Percentiles rank a stretch among this genome's conserved stretches.
phyloP scores from a whole-genome alignment of 345 rosid genomes.

The Eucalyptus globulus region DNA sequence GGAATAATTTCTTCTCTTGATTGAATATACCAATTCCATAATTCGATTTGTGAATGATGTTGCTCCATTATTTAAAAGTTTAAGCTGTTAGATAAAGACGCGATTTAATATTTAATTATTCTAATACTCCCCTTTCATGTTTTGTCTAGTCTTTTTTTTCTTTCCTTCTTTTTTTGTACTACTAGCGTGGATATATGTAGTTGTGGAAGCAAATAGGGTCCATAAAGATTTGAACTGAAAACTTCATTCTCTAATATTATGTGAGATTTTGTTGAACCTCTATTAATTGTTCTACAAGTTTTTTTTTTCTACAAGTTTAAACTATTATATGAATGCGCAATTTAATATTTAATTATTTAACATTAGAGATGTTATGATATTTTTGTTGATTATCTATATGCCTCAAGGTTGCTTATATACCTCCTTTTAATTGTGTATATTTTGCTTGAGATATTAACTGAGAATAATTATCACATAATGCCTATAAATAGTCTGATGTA shows the following conservation, averaged over 20 bases:
- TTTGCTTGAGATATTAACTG: not conserved
- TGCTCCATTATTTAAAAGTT: no score
- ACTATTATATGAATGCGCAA: no score
- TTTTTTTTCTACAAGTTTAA: not conserved
- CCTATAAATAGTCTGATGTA: not conserved
- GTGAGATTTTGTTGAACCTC: rapidly evolving
- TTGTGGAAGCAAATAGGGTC: not conserved
- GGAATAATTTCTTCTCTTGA: not conserved
- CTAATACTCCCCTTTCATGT: no score
- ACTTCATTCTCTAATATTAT: rapidly evolving
- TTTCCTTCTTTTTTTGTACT: no score
- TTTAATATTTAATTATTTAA: no score
- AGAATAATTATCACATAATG: not conserved
- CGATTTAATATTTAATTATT: no score
- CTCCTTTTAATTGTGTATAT: not conserved
- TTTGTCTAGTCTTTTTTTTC: no score
- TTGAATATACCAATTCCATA: not conserved
- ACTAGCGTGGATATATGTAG: no score
- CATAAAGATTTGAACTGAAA: no score
- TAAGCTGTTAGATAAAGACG: rapidly evolving
- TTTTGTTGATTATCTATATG: not conserved
- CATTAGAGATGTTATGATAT: not conserved
- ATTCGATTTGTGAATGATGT: not conserved
- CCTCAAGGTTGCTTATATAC: no score
- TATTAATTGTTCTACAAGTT: no score